phyloP scores from a whole-genome alignment of 768 basidiomycete species.

The Tylopilus intermedius region DNA sequence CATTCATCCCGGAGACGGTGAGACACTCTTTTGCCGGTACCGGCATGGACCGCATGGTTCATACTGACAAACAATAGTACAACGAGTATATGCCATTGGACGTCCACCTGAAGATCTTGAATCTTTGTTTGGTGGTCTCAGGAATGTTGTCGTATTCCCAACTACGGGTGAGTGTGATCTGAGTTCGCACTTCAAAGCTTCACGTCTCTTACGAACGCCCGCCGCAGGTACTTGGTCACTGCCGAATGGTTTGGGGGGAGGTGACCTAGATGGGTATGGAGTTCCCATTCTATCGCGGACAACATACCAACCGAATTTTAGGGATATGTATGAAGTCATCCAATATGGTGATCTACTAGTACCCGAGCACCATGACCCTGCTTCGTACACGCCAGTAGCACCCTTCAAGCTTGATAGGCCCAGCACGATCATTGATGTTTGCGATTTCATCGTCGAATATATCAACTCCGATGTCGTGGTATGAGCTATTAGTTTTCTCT shows the following conservation, averaged over 20 bases:
- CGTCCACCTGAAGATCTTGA: constrained; percentile 48
- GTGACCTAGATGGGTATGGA: constrained; percentile 68
- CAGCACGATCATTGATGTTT: constrained; percentile 64
- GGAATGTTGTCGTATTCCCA: constrained; percentile 69
- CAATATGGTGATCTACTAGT: constrained; percentile 53
- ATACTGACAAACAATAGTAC: constrained; percentile 39
- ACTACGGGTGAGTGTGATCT: constrained; percentile 43
- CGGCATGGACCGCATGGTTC: no score
- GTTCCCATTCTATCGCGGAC: neutral
- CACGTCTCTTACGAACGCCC: no score
- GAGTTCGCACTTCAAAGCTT: neutral
- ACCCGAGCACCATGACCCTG: constrained; percentile 44
- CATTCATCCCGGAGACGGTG: constrained; percentile 72
- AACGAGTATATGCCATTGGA: constrained; percentile 68
- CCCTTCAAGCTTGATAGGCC: constrained; percentile 39
- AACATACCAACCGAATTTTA: constrained; percentile 18
- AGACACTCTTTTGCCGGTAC: constrained; percentile 2
- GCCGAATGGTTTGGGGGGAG: constrained; percentile 65
- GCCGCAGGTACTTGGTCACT: constrained; percentile 52
- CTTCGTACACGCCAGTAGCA: constrained; percentile 41
- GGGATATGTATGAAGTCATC: constrained; percentile 65
- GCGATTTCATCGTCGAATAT: constrained; percentile 78
- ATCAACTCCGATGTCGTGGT: constrained; percentile 81
- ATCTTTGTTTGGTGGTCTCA: constrained; percentile 47
- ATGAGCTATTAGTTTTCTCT: constrained; percentile 13